Evolutionary conservation across 345 rosid species (phyloP), one percentile per base, ranked within the genome.

Genomic region (Dovyalis caffra): DNA sequence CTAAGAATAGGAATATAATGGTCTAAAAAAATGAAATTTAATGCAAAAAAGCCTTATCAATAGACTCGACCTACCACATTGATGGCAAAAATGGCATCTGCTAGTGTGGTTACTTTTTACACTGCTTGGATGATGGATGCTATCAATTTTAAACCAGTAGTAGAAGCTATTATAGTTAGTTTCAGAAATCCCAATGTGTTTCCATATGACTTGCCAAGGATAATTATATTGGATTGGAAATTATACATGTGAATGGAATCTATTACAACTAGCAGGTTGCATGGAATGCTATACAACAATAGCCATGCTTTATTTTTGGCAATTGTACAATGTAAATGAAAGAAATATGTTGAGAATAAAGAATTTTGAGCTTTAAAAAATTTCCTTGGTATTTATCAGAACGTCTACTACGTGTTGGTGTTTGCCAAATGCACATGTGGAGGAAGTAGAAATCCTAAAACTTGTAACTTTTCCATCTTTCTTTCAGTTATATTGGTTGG

Each of bases 281-380:
- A 49, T 14, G 10, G 18, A 51, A 51, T n/a, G n/a, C n/a, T n/a
- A n/a, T n/a, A n/a, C n/a, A n/a, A n/a, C n/a, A n/a, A n/a, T n/a
- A n/a, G n/a, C n/a, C n/a, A 51, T 2, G 20, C 73, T 45, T 56
- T 40, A 35, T 37, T 72, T 10, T 33, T 79, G 60, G 56, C 60
- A 25, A 5, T 15, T 51, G 58, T 49, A 2, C 18, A 2, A 5
- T 12, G 35, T 8, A 16, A 29, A 6, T 32, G 29, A 38, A 21
- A 9, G n/a, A 2, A 21, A 35, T 16, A 43, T 16, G 8, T 45
- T 26, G 38, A 23, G 18, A 2, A 28, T 0, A 28, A 68, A 11
- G 11, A 8, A 14, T 5, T 43, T 43, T n/a, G 14, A 43, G 35
- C 8, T 18, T 26, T 20, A 12, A 68, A 68, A 28, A 45, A 45